These are phyloP conservation scores for Camellia japonica DNA, from an alignment of 148 eudicot species.

Conservation along the genomic window DNA sequence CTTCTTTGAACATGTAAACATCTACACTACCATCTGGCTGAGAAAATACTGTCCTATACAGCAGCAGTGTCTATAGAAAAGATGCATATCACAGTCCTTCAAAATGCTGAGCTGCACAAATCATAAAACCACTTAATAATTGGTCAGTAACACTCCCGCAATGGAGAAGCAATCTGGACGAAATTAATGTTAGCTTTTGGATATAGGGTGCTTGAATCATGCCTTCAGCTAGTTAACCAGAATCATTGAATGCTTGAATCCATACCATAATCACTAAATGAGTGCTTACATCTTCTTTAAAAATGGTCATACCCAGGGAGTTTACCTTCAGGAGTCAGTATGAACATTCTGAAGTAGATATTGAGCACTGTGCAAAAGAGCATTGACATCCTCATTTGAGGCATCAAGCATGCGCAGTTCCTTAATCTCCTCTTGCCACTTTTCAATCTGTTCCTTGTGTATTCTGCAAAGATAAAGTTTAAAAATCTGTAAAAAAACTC, in stretches of 20 bases:
- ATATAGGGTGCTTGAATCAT: not conserved
- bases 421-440: constrained; percentile 88
- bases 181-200: not conserved
- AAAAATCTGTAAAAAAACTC: constrained; percentile 11
- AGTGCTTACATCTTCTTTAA: not conserved
- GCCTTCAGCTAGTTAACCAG: not conserved
- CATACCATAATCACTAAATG: not conserved
- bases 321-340: constrained; percentile 39
- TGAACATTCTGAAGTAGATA: constrained; percentile 64
- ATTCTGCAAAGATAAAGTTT: constrained; percentile 43
- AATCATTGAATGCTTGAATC: no score
- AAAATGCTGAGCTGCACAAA: constrained; percentile 3
- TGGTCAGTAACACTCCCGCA: not conserved
- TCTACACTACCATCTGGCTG: not conserved
- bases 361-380: constrained; percentile 64
- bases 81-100: not conserved
- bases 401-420: constrained; percentile 75
- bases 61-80: not conserved
- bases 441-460: constrained; percentile 86
- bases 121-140: not conserved
- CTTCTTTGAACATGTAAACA: not conserved
- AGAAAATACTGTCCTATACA: not conserved
- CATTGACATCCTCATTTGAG: constrained; percentile 60
- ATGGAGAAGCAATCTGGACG: not conserved
- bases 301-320: not conserved